phyloP scores from a whole-genome alignment of 1,284 basidiomycete genomes.

The Heterobasidion irregulare region DNA sequence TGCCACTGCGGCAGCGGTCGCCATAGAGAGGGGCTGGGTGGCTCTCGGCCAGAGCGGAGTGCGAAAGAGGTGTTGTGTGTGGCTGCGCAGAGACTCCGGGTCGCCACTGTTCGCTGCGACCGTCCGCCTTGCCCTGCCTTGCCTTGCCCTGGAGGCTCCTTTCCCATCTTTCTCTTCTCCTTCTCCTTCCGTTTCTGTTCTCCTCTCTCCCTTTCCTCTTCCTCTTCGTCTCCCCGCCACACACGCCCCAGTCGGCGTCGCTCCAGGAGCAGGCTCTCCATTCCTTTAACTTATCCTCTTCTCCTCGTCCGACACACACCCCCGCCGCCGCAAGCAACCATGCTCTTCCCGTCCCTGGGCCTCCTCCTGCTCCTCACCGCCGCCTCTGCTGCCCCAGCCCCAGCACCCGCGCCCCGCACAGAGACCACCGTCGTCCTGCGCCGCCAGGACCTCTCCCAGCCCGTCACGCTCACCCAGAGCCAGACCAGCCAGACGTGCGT shows the following conservation, averaged over 20 bases:
- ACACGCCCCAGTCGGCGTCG: conserved; percentile 21
- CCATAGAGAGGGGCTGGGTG: not conserved
- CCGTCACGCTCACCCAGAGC: conserved; percentile 22
- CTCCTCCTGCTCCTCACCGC: not conserved
- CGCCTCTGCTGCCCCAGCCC: conserved; percentile 7
- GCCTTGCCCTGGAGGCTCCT: conserved; percentile 42
- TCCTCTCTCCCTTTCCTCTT: conserved; percentile 35
- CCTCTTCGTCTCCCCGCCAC: conserved; percentile 20
- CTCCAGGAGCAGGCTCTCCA: conserved; percentile 42
- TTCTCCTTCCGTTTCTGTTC: conserved; percentile 15
- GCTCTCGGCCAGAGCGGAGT: not conserved
- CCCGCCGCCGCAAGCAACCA: not conserved
- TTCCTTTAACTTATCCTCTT: conserved; percentile 13
- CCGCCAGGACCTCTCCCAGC: conserved; percentile 12
- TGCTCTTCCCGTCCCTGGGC: not conserved
- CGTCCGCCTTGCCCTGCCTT: conserved; percentile 17
- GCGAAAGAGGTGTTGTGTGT: not conserved
- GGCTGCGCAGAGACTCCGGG: not conserved
- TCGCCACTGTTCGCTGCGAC: not conserved
- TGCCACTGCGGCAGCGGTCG: not conserved
- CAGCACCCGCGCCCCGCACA: conserved; percentile 4
- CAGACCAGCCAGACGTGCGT: conserved; percentile 27
- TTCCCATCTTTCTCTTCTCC: conserved; percentile 31
- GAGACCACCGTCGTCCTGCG: conserved; percentile 1
- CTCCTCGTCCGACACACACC: not conserved